Evolutionary conservation across 306 rosid genomes (phyloP).

Genomic region (Hippophae rhamnoides): DNA sequence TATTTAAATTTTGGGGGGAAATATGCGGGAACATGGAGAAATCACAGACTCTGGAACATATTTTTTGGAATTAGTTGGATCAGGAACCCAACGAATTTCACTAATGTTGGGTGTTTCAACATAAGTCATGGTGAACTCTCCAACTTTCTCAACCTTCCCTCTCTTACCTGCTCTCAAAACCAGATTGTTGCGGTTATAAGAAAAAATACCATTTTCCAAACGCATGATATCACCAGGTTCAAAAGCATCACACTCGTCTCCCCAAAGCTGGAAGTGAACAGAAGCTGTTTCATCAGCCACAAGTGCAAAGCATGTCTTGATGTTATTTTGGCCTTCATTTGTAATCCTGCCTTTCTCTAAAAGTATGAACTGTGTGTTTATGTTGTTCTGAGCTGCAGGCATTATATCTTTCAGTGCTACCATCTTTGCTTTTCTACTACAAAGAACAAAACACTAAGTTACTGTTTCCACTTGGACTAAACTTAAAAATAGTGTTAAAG

Average conservation of each 20-base stretch:
- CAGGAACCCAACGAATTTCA: conserved; percentile 66
- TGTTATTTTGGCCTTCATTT: conserved; percentile 35
- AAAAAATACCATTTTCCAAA: conserved; percentile 46
- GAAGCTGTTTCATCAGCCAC: conserved; percentile 69
- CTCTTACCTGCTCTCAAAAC: conserved; percentile 66
- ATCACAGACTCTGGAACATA: conserved; percentile 38
- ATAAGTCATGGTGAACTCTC: conserved; percentile 56
- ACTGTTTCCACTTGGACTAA: too few relatives aligned
- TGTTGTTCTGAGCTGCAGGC: conserved; percentile 81
- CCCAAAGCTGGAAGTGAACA: conserved; percentile 79
- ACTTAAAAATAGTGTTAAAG: too few relatives aligned
- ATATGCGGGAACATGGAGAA: conserved; percentile 49
- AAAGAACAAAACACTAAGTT: neutral
- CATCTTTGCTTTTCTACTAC: conserved; percentile 23
- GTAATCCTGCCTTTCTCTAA: conserved; percentile 52
- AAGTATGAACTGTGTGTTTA: conserved; percentile 50
- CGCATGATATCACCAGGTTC: conserved; percentile 44
- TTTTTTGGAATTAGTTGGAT: conserved; percentile 31
- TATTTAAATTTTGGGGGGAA: conserved; percentile 31
- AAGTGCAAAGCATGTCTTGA: conserved; percentile 41
- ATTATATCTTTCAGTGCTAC: conserved; percentile 48
- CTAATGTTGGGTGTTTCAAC: conserved; percentile 80
- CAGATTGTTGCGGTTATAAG: conserved; percentile 44
- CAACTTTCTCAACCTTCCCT: conserved; percentile 61
- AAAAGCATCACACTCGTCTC: conserved; percentile 52